phyloP scores from a whole-genome alignment of 805 yeast species.

The Alloascoidea africana region DNA sequence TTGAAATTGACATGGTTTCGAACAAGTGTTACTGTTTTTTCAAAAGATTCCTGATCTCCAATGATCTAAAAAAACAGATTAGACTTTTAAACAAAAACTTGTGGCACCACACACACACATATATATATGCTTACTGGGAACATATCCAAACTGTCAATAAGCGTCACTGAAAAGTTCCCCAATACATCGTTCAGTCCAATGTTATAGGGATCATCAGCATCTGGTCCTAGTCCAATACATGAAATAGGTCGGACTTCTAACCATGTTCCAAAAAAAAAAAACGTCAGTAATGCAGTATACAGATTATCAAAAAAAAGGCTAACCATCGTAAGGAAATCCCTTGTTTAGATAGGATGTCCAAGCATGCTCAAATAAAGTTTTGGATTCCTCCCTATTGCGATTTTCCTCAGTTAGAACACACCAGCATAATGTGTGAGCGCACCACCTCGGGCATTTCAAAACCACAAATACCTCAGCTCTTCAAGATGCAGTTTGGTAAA shows the following conservation, averaged over 20 bases:
- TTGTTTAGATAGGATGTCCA: conserved; percentile 51
- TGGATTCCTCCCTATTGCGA: conserved; percentile 26
- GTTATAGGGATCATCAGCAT: conserved; percentile 34
- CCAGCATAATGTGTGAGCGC: background rate
- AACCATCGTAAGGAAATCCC: conserved; percentile 69
- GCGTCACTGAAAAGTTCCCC: conserved; percentile 70
- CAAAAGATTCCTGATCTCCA: conserved; percentile 44
- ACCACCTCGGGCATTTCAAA: background rate
- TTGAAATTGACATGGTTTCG: conserved; percentile 30
- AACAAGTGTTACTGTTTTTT: conserved; percentile 26
- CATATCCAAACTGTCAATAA: conserved; percentile 70
- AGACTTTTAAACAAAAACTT: background rate
- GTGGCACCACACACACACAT: background rate
- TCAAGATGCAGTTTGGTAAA: conserved; percentile 10
- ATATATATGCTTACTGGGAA: conserved; percentile 49
- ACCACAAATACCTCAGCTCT: background rate
- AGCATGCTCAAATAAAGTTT: conserved; percentile 51
- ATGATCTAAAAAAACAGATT: conserved; percentile 14
- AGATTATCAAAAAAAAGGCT: background rate
- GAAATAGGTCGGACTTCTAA: conserved; percentile 53
- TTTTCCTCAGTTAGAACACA: conserved; percentile 1
- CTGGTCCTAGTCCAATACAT: conserved; percentile 57
- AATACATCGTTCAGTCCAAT: conserved; percentile 62
- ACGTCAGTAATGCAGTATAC: too few species aligned
- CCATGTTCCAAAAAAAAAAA: too few species aligned